Evolutionary conservation across 345 rosid genomes (phyloP).

Genomic region (Zanthoxylum bungeanum): DNA sequence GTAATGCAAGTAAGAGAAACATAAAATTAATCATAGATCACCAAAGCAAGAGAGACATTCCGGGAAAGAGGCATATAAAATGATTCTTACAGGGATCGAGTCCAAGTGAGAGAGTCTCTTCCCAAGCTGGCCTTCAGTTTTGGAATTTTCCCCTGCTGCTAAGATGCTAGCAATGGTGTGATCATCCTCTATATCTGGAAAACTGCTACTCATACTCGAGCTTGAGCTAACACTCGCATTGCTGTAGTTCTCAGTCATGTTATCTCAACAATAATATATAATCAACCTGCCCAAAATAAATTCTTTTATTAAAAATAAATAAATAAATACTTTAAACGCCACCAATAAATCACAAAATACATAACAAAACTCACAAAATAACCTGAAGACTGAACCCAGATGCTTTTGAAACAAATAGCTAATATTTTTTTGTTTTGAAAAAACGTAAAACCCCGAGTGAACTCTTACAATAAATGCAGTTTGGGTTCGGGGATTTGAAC

Average conservation of each 20-base stretch:
- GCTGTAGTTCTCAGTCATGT: slow-evolving; percentile 47
- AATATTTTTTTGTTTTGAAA: no score
- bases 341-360: background rate
- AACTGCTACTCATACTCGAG: slow-evolving; percentile 76
- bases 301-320: background rate
- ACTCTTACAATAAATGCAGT: no score
- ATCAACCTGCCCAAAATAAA: background rate
- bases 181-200: slow-evolving; percentile 80
- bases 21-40: background rate
- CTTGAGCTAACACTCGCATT: slow-evolving; percentile 77
- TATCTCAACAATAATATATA: slow-evolving; percentile 11
- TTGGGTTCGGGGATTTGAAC: no score
- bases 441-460: no score
- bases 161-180: slow-evolving; percentile 71
- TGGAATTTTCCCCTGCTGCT: slow-evolving; percentile 59
- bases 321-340: background rate
- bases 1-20: background rate
- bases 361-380: background rate
- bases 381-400: background rate
- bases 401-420: background rate
- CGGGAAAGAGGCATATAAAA: background rate
- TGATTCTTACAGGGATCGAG: slow-evolving; percentile 68
- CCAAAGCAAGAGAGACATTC: background rate
- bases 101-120: slow-evolving; percentile 84
- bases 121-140: slow-evolving; percentile 52